phyloP scores from a whole-genome alignment of 805 yeast species.

The Candida arabinofermentans region DNA sequence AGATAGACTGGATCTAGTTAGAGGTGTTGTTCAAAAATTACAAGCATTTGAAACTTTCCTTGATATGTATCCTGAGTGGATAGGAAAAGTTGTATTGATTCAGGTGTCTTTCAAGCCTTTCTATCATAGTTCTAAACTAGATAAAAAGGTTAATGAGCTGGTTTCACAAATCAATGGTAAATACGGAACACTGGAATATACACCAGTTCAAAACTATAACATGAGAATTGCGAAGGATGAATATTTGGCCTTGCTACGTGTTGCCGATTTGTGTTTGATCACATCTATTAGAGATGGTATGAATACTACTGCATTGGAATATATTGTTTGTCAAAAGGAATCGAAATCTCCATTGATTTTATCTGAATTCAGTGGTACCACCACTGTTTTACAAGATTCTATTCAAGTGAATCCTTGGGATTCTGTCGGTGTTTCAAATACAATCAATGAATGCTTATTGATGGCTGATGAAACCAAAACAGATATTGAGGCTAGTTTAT shows the following conservation, averaged over 20 bases:
- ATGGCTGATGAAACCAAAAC: constrained; percentile 46
- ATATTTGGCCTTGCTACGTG: constrained; percentile 80
- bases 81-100: constrained; percentile 72
- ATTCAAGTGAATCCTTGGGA: constrained; percentile 96
- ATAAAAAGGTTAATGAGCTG: constrained; percentile 77
- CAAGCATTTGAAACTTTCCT: constrained; percentile 87
- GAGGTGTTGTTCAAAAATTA: constrained; percentile 91
- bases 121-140: constrained; percentile 59
- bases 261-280: constrained; percentile 85
- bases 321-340: constrained; percentile 78
- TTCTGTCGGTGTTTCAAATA: constrained; percentile 84
- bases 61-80: constrained; percentile 91
- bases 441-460: constrained; percentile 64
- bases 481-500: constrained; percentile 49
- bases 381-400: constrained; percentile 66
- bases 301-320: constrained; percentile 93
- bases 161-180: constrained; percentile 79
- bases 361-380: constrained; percentile 91
- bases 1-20: constrained; percentile 85
- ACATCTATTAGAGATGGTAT: constrained; percentile 94
- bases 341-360: constrained; percentile 73
- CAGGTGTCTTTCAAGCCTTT: constrained; percentile 86
- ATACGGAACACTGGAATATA: constrained; percentile 74
- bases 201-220: constrained; percentile 92
- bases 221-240: constrained; percentile 85